A percentile compares a stretch with the other conserved stretches of the same genome.
Evolutionary conservation across 106 monocot genomes (phyloP).

Genomic region (Hemerocallis citrina): DNA sequence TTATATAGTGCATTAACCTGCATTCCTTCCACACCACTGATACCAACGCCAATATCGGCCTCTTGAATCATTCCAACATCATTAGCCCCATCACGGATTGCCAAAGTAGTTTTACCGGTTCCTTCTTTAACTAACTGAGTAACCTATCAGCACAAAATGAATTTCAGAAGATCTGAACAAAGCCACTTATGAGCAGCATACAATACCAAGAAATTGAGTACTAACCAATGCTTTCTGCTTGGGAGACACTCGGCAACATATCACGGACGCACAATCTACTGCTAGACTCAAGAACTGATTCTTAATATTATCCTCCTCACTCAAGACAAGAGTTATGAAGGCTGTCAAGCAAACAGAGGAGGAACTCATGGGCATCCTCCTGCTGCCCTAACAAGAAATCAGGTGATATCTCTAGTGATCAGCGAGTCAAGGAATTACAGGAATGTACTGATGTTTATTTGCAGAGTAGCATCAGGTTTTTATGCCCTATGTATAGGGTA

Average conservation of each 20-base stretch:
- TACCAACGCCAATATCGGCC: slow-evolving; percentile 90
- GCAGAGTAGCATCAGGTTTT: too few species aligned
- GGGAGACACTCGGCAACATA: slow-evolving; percentile 88
- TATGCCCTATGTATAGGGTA: too few species aligned
- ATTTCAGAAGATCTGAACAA: background rate
- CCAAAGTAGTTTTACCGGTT: slow-evolving; percentile 70
- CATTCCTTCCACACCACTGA: slow-evolving; percentile 93
- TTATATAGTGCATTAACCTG: slow-evolving; percentile 39
- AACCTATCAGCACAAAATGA: slow-evolving; percentile 32
- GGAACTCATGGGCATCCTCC: too few species aligned
- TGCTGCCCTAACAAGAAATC: too few species aligned
- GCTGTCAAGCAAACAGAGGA: too few species aligned
- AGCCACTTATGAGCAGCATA: background rate
- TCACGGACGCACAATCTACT: slow-evolving; percentile 72
- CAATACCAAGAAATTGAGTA: background rate
- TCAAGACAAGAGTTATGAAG: too few species aligned
- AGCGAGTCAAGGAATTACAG: too few species aligned
- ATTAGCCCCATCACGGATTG: slow-evolving; percentile 93
- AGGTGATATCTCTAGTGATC: too few species aligned
- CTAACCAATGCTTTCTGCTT: slow-evolving; percentile 86
- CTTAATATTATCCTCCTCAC: slow-evolving; percentile 87
- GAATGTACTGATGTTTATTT: too few species aligned
- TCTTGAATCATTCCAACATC: slow-evolving; percentile 98
- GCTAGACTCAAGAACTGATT: slow-evolving; percentile 68
- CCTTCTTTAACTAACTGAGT: slow-evolving; percentile 81